phyloP scores from a whole-genome alignment of 352 stramenopile genomes.

The Globisporangium cylindrosporum region DNA sequence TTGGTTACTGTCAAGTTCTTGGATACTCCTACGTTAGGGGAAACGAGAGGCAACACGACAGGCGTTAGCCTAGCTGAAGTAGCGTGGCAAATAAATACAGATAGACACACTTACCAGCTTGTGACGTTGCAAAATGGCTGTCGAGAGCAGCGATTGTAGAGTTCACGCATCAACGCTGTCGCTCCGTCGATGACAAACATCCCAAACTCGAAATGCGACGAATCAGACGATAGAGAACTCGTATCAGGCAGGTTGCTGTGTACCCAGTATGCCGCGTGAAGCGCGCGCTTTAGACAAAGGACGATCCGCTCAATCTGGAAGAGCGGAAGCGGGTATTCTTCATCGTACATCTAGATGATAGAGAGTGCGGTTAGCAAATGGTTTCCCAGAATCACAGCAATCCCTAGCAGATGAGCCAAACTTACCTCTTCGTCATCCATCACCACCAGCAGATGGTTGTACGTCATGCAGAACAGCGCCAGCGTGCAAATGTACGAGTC shows the following conservation, averaged over 20 bases:
- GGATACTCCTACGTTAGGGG: constrained; percentile 38
- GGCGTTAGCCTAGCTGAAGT: neutral
- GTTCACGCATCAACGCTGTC: constrained; percentile 50
- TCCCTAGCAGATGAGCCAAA: neutral
- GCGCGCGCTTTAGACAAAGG: constrained; percentile 48
- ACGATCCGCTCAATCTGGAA: constrained; percentile 65
- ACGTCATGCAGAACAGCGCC: constrained; percentile 52
- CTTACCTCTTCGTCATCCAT: constrained; percentile 70
- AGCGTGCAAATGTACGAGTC: constrained; percentile 52
- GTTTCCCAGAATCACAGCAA: constrained; percentile 5
- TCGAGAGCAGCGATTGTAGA: constrained; percentile 72
- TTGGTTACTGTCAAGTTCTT: constrained; percentile 50
- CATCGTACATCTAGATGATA: constrained; percentile 55
- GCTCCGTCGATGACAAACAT: constrained; percentile 56
- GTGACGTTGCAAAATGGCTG: constrained; percentile 71
- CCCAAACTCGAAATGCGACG: constrained; percentile 31
- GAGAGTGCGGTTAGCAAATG: neutral
- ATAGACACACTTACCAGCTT: constrained; percentile 52
- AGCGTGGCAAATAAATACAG: neutral
- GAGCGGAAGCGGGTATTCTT: constrained; percentile 63
- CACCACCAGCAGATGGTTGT: constrained; percentile 63
- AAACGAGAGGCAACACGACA: neutral
- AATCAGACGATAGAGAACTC: constrained; percentile 21
- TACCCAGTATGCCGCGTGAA: constrained; percentile 56
- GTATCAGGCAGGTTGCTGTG: constrained; percentile 29